A percentile compares a stretch with the other conserved stretches of the same genome.
Conservation (phyloP, 2,329 filamentous ascomycete species). For the Pyrenochaeta sp. region DNA sequence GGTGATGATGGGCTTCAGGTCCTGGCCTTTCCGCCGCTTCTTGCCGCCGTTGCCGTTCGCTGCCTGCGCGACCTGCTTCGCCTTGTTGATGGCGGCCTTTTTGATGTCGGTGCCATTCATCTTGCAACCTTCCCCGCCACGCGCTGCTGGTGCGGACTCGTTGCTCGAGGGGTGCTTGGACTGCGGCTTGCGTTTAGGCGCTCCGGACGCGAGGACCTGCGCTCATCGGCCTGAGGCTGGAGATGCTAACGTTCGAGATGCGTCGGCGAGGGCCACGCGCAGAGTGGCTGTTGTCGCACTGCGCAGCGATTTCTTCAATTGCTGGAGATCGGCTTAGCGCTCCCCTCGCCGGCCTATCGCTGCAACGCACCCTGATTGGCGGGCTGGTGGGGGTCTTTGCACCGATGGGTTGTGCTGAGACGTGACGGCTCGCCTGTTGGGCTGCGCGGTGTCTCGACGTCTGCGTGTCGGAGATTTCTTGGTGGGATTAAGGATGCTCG, state of each 20-base stretch:
- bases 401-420: constrained; percentile 20
- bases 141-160: constrained; percentile 27
- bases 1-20: constrained; percentile 78
- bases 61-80: constrained; percentile 69
- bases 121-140: constrained; percentile 49
- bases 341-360: constrained; percentile 42
- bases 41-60: constrained; percentile 67
- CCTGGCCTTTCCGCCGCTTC: constrained; percentile 77
- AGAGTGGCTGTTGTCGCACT: constrained; percentile 31
- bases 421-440: constrained; percentile 11
- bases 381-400: constrained; percentile 21
- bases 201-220: constrained; percentile 35
- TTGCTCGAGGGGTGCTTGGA: constrained; percentile 15
- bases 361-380: constrained; percentile 38
- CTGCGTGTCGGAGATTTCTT: constrained; percentile 7
- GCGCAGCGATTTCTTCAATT: constrained; percentile 47
- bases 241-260: constrained; percentile 5
- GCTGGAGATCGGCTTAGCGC: constrained; percentile 45
- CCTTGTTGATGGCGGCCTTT: constrained; percentile 71
- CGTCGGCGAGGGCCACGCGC: constrained; percentile 19
- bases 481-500: not conserved
- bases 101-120: constrained; percentile 73
- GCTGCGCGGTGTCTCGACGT: constrained; percentile 3
- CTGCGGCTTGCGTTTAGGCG: constrained; percentile 35
- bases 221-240: constrained; percentile 33